These are phyloP conservation scores for Mariannaea elegans DNA, from an alignment of 2,329 filamentous ascomycete species.

Conservation along the genomic window DNA sequence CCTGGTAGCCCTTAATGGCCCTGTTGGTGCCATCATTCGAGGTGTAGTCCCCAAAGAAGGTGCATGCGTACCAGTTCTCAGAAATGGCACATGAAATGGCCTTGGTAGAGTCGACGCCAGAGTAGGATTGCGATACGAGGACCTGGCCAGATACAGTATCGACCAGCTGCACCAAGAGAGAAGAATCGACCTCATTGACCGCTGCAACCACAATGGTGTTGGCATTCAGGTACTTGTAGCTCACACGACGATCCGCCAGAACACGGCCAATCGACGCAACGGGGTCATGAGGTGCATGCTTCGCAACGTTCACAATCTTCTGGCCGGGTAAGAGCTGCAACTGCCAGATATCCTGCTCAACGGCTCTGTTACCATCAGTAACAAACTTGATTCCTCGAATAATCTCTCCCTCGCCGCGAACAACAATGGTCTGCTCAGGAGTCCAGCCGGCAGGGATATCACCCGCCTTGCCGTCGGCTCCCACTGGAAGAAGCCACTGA, in stretches of 20 bases:
- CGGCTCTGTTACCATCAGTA: slow-evolving; percentile 50
- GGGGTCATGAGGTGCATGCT: slow-evolving; percentile 79
- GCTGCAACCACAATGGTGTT: slow-evolving; percentile 83
- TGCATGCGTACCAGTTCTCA: slow-evolving; percentile 96
- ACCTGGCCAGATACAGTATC: slow-evolving; percentile 88
- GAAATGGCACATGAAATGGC: slow-evolving; percentile 81
- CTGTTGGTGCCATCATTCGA: slow-evolving; percentile 63
- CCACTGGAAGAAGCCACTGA: slow-evolving; percentile 64
- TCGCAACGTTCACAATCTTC: slow-evolving; percentile 72
- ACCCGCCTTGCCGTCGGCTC: slow-evolving; percentile 57
- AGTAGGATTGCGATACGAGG: slow-evolving; percentile 75
- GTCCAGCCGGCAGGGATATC: slow-evolving; percentile 55
- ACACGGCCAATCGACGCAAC: slow-evolving; percentile 96
- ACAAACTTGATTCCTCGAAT: slow-evolving; percentile 66
- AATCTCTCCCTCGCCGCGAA: slow-evolving; percentile 57
- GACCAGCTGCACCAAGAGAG: slow-evolving; percentile 79
- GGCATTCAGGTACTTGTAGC: slow-evolving; percentile 96
- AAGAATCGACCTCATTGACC: slow-evolving; percentile 64
- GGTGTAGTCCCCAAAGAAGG: slow-evolving; percentile 72
- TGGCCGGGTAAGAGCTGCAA: slow-evolving; percentile 74
- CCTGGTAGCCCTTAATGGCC: slow-evolving; percentile 81
- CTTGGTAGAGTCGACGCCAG: slow-evolving; percentile 77
- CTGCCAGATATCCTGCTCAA: slow-evolving; percentile 71
- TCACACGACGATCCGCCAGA: slow-evolving; percentile 87
- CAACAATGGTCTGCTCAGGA: slow-evolving; percentile 64